These are phyloP conservation scores for Chaetomium globosum DNA, from an alignment of 2,329 filamentous ascomycete genomes.

Conservation along the genomic window DNA sequence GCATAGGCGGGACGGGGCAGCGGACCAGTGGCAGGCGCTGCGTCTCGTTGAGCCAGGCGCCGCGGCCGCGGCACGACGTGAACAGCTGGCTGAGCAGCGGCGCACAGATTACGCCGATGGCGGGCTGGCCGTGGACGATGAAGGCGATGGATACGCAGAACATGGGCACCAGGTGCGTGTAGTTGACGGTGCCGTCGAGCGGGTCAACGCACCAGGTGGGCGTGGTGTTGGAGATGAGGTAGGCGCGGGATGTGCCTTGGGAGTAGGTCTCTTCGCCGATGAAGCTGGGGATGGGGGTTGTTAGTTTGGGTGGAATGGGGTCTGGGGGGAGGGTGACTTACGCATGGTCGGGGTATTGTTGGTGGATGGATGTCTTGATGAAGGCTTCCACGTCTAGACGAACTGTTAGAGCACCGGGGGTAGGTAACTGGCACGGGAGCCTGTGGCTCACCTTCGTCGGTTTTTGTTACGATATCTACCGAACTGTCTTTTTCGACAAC, in stretches of 20 bases:
- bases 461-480: constrained; percentile 77
- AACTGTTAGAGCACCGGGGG: neutral
- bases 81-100: constrained; percentile 71
- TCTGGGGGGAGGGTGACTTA: constrained; percentile 44
- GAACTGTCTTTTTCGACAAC: constrained; percentile 71
- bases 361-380: constrained; percentile 61
- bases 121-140: constrained; percentile 59
- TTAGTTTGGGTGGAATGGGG: neutral
- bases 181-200: constrained; percentile 79
- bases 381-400: constrained; percentile 69
- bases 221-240: constrained; percentile 60
- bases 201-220: constrained; percentile 80
- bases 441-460: constrained; percentile 62
- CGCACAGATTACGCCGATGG: constrained; percentile 72
- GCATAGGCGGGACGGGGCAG: constrained; percentile 65
- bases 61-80: constrained; percentile 65
- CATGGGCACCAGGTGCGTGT: constrained; percentile 78
- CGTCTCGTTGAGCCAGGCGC: constrained; percentile 70
- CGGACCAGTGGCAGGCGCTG: constrained; percentile 65
- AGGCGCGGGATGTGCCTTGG: constrained; percentile 66
- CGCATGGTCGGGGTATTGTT: constrained; percentile 67
- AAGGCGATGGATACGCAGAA: constrained; percentile 79
- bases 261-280: constrained; percentile 78
- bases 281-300: constrained; percentile 54
- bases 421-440: neutral